Percentiles rank a stretch among this genome's conserved stretches.
These are phyloP conservation scores for Trichoderma asperelloides DNA, from an alignment of 495 filamentous ascomycete genomes.

Conservation along the genomic window DNA sequence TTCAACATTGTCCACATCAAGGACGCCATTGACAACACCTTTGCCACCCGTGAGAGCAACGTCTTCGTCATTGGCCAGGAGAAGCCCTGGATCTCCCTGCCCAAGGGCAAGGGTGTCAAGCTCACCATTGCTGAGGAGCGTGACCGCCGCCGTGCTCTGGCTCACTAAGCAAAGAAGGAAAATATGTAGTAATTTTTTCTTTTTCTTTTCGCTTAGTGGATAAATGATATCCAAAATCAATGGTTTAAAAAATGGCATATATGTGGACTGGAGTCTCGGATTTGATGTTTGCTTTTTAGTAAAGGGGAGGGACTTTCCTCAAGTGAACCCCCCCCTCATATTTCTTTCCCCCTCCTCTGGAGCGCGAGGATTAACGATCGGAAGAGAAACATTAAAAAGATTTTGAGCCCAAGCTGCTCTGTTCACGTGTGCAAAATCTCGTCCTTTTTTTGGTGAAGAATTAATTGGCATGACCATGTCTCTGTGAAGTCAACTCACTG, in stretches of 20 bases:
- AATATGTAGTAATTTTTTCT: not conserved
- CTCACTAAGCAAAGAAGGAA: conserved; percentile 19
- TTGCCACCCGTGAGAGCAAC: conserved; percentile 97
- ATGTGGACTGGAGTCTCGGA: conserved; percentile 11
- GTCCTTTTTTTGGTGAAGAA: not conserved
- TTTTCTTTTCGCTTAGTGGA: not conserved
- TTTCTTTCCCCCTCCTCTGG: not conserved
- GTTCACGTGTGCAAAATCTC: not conserved
- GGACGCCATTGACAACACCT: conserved; percentile 98
- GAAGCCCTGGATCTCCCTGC: conserved; percentile 97
- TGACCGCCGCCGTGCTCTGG: conserved; percentile 80
- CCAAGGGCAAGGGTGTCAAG: conserved; percentile 99
- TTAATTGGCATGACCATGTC: no score
- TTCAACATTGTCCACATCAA: conserved; percentile 99
- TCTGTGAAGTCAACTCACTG: not conserved
- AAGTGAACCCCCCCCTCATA: not conserved
- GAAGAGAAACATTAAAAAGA: not conserved
- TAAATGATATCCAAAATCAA: not conserved
- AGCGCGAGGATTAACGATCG: not conserved
- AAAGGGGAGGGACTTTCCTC: not conserved
- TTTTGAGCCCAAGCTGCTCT: conserved; percentile 2
- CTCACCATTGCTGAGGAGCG: conserved; percentile 96
- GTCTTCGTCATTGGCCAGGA: conserved; percentile 96
- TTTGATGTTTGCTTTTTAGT: conserved; percentile 9
- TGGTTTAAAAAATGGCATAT: not conserved